Conservation (phyloP, 2,329 filamentous ascomycete genomes). For the Diplodia sapinea region DNA sequence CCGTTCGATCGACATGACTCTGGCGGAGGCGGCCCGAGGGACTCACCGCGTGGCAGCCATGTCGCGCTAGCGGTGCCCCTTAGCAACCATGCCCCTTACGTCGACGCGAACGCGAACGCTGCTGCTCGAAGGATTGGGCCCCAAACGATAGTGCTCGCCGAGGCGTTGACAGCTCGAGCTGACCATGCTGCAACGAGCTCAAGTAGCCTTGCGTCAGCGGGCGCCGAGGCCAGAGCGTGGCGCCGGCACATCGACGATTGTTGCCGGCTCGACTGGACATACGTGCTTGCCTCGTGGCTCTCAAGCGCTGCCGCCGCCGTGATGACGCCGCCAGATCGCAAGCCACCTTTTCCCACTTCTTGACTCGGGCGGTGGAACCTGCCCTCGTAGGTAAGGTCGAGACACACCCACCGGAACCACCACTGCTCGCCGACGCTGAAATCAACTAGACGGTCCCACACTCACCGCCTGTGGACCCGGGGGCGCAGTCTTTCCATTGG, state of each 20-base stretch:
- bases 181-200: not conserved
- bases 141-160: not conserved
- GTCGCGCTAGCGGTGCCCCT: not conserved
- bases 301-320: not conserved
- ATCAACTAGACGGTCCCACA: not conserved
- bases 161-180: not conserved
- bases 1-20: slow-evolving; percentile 3
- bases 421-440: not conserved
- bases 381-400: not conserved
- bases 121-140: not conserved
- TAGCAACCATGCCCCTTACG: not conserved
- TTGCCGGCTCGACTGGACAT: not conserved
- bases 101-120: slow-evolving; percentile 2
- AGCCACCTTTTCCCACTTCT: not conserved
- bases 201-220: not conserved
- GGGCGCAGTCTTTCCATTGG: not conserved
- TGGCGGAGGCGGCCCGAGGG: slow-evolving; percentile 6
- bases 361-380: not conserved
- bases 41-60: slow-evolving; percentile 10
- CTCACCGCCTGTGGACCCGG: not conserved
- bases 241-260: not conserved
- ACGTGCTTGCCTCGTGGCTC: slow-evolving; percentile 6
- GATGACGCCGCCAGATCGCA: not conserved
- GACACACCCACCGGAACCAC: not conserved
- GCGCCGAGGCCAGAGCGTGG: not conserved